A percentile compares a stretch with the other conserved stretches of the same genome.
Conservation (phyloP, 2,329 filamentous ascomycete genomes). For the Venturia effusa region DNA sequence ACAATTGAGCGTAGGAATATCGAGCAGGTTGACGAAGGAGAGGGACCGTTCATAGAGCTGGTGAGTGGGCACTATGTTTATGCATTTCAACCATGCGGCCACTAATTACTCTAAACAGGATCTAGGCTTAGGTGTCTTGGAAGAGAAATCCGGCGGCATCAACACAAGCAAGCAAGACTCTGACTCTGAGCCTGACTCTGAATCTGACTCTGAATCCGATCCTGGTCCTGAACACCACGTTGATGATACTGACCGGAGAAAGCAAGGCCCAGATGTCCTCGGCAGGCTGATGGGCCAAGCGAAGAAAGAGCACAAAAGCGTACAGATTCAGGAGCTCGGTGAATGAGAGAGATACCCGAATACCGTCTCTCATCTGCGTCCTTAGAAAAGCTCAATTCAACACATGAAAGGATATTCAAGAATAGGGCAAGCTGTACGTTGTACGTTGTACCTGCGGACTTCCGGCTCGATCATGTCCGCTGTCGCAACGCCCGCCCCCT, state of each 20-base stretch:
- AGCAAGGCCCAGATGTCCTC: slow-evolving; percentile 21
- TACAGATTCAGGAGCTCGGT: slow-evolving; percentile 22
- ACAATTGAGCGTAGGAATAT: slow-evolving; percentile 26
- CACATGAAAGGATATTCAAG: background rate
- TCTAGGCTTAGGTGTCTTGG: slow-evolving; percentile 36
- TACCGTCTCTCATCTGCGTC: background rate
- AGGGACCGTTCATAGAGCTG: slow-evolving; percentile 31
- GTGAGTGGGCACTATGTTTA: slow-evolving; percentile 16
- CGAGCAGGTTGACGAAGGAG: slow-evolving; percentile 22
- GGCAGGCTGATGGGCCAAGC: slow-evolving; percentile 27
- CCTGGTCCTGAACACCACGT: slow-evolving; percentile 18
- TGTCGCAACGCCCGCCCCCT: no score
- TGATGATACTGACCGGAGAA: slow-evolving; percentile 11
- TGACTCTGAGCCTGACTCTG: slow-evolving; percentile 16
- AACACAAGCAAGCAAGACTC: slow-evolving; percentile 15
- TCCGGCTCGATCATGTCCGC: no score
- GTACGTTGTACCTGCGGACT: background rate
- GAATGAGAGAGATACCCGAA: slow-evolving; percentile 12
- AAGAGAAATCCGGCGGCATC: slow-evolving; percentile 21
- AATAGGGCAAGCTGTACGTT: no score
- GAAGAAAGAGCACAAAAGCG: slow-evolving; percentile 15
- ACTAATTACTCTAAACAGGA: slow-evolving; percentile 20
- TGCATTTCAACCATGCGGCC: slow-evolving; percentile 15
- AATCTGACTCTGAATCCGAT: slow-evolving; percentile 17
- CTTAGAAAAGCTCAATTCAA: background rate